Evolutionary conservation across 2,329 filamentous ascomycete species (phyloP).

Genomic region (Corynespora cassiicola): DNA sequence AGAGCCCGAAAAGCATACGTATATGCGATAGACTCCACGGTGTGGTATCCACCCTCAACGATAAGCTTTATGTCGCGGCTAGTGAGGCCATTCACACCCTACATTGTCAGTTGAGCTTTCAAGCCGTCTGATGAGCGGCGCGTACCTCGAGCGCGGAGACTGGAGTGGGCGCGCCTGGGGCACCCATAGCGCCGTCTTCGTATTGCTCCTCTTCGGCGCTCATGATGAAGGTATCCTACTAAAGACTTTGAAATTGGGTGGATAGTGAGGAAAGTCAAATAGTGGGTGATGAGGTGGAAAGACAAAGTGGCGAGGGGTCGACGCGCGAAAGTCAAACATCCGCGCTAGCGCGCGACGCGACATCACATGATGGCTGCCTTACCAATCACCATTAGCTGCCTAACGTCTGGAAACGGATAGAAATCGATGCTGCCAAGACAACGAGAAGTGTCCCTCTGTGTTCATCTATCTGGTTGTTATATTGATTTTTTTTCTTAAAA

Average conservation of each 20-base stretch:
- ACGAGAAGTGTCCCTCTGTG: no score
- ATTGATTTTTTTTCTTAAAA: no score
- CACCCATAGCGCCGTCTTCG: slow-evolving; percentile 77
- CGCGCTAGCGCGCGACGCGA: slow-evolving; percentile 29
- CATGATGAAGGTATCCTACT: slow-evolving; percentile 47
- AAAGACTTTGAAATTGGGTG: no score
- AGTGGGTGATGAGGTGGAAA: slow-evolving; percentile 7
- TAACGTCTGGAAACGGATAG: no score
- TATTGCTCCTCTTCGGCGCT: slow-evolving; percentile 66
- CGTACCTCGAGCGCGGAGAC: slow-evolving; percentile 83
- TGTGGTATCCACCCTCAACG: slow-evolving; percentile 90
- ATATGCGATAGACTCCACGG: slow-evolving; percentile 94
- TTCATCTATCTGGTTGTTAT: no score
- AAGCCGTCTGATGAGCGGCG: slow-evolving; percentile 1
- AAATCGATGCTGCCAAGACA: no score
- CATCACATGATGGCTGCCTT: slow-evolving; percentile 36
- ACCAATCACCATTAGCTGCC: no score
- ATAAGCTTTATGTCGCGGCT: slow-evolving; percentile 94
- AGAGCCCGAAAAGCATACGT: slow-evolving; percentile 62
- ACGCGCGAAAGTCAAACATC: slow-evolving; percentile 9
- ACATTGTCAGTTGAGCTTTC: slow-evolving; percentile 15
- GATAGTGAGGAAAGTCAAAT: slow-evolving; percentile 1
- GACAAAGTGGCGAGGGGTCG: slow-evolving; percentile 18
- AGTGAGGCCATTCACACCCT: slow-evolving; percentile 90
- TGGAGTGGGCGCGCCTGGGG: slow-evolving; percentile 92